Evolutionary conservation across 2,329 filamentous ascomycete genomes (phyloP).

Genomic region (Fusarium transvaalense): DNA sequence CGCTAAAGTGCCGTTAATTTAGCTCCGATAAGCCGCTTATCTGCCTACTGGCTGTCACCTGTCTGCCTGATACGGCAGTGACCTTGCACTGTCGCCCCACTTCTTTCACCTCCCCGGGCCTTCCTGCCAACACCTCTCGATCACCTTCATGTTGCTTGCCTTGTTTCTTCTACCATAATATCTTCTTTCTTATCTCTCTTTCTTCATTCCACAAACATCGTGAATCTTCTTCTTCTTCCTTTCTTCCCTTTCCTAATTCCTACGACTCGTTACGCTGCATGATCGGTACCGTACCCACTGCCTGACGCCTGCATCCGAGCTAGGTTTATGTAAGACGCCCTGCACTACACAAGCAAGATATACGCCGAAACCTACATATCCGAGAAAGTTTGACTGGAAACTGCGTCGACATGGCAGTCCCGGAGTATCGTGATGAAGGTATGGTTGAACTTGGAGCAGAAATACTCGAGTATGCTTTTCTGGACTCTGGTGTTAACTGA

Average conservation of each 20-base stretch:
- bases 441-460: conserved; percentile 2
- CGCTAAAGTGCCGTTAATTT: conserved; percentile 11
- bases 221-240: neutral
- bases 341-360: conserved; percentile 8
- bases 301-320: conserved; percentile 15
- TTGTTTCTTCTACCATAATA: conserved; percentile 9
- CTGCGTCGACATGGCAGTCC: conserved; percentile 37
- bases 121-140: conserved; percentile 38
- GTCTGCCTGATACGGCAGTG: conserved; percentile 51
- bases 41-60: conserved; percentile 46
- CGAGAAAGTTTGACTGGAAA: neutral
- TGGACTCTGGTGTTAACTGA: conserved; percentile 24
- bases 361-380: neutral
- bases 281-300: conserved; percentile 29
- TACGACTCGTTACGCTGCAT: neutral
- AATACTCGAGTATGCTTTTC: neutral
- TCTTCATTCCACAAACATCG: neutral
- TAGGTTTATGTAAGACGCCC: conserved; percentile 34
- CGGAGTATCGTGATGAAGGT: conserved; percentile 48
- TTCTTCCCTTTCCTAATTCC: neutral
- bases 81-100: conserved; percentile 49
- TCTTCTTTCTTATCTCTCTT: conserved; percentile 15
- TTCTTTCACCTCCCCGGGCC: conserved; percentile 46
- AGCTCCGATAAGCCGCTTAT: conserved; percentile 49
- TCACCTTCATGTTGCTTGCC: conserved; percentile 27